These are phyloP conservation scores for Globisporangium canariense DNA, from an alignment of 352 stramenopile genomes.

Conservation along the genomic window DNA sequence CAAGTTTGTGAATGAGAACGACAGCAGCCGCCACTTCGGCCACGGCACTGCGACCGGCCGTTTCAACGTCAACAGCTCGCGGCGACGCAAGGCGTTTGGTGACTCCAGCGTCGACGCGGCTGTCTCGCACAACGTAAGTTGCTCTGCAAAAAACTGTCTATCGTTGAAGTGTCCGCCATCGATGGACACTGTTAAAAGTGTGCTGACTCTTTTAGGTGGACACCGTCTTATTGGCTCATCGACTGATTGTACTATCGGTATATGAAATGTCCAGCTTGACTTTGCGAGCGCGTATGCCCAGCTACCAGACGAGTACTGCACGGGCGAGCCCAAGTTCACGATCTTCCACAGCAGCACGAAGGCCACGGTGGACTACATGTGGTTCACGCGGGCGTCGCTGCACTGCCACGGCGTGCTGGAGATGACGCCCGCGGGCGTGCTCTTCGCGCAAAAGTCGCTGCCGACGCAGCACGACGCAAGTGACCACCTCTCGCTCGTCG, in stretches of 20 bases:
- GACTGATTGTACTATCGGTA: not conserved
- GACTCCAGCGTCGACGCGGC: conserved; percentile 17
- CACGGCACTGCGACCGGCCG: conserved; percentile 38
- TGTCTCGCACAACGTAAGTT: conserved; percentile 29
- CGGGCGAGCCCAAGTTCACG: conserved; percentile 70
- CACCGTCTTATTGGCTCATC: not conserved
- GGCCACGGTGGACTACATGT: conserved; percentile 68
- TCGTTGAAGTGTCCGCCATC: not conserved
- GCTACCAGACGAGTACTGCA: conserved; percentile 35
- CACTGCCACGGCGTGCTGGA: conserved; percentile 66
- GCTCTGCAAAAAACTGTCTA: not conserved
- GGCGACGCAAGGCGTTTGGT: conserved; percentile 20
- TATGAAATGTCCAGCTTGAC: conserved; percentile 28
- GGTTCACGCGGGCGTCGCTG: conserved; percentile 44
- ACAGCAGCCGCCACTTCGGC: conserved; percentile 28
- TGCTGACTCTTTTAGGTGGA: not conserved
- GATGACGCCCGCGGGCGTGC: conserved; percentile 43
- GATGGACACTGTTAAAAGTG: not conserved
- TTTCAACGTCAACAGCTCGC: conserved; percentile 24
- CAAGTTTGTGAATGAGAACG: conserved; percentile 33
- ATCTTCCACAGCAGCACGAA: conserved; percentile 64
- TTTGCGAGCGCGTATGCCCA: conserved; percentile 69
- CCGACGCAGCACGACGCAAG: conserved; percentile 54
- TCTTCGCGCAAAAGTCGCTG: conserved; percentile 48
- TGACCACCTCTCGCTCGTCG: conserved; percentile 66